Conservation (phyloP, 805 yeast species). For the Wickerhamomyces bisporus region DNA sequence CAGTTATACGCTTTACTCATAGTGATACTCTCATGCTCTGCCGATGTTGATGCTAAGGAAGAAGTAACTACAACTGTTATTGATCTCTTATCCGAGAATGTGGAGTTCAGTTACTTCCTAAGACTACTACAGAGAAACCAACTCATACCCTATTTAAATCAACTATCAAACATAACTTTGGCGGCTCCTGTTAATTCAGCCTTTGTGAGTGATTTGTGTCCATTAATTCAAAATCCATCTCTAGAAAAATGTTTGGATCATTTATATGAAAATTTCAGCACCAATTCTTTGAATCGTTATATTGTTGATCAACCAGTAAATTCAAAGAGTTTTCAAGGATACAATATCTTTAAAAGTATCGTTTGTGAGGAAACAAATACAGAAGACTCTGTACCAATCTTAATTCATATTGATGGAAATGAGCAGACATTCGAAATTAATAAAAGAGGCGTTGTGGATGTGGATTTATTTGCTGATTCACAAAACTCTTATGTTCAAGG, state of each 20-base stretch:
- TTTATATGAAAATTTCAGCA: conserved; percentile 4
- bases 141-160: conserved; percentile 56
- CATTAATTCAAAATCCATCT: background rate
- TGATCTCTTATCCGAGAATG: conserved; percentile 64
- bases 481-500: conserved; percentile 69
- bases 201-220: conserved; percentile 32
- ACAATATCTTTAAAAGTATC: conserved; percentile 11
- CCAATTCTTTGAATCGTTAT: conserved; percentile 9
- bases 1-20: too few species aligned
- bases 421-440: conserved; percentile 31
- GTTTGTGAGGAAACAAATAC: conserved; percentile 5
- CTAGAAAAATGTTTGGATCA: background rate
- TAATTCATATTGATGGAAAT: conserved; percentile 13
- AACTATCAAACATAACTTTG: conserved; percentile 59
- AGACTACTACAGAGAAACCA: conserved; percentile 57
- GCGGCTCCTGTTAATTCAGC: conserved; percentile 82
- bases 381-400: conserved; percentile 23
- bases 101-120: conserved; percentile 61
- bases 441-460: conserved; percentile 45
- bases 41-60: background rate
- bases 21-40: too few species aligned
- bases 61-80: conserved; percentile 41
- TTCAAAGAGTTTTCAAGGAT: conserved; percentile 9
- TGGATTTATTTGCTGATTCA: conserved; percentile 52
- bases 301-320: conserved; percentile 12